phyloP scores from a whole-genome alignment of 805 yeast species.

The Kodamaea nitidulidarum region DNA sequence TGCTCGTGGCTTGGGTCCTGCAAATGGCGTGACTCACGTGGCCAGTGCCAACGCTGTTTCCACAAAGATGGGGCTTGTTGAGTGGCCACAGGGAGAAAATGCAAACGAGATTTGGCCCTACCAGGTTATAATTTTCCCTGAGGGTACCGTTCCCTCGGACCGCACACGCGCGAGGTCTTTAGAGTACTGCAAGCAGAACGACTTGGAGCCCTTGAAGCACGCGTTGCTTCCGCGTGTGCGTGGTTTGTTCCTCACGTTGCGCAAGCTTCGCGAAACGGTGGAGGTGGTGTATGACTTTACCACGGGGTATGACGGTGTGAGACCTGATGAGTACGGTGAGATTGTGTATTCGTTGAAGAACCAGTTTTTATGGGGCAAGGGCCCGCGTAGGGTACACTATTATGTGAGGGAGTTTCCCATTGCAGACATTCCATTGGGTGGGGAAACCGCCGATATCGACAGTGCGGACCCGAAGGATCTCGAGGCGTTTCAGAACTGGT shows the following conservation, averaged over 20 bases:
- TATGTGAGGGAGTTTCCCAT: slow-evolving; percentile 58
- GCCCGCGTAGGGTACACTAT: slow-evolving; percentile 64
- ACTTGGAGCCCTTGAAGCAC: slow-evolving; percentile 50
- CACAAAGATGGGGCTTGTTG: slow-evolving; percentile 3
- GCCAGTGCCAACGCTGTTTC: slow-evolving; percentile 24
- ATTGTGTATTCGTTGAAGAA: slow-evolving; percentile 61
- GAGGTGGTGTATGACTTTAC: slow-evolving; percentile 76
- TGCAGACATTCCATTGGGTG: slow-evolving; percentile 59
- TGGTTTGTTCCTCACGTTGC: slow-evolving; percentile 68
- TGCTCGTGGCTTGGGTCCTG: slow-evolving; percentile 54
- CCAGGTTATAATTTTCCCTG: slow-evolving; percentile 81
- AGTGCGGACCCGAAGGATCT: slow-evolving; percentile 40
- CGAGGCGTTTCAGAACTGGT: slow-evolving; percentile 67
- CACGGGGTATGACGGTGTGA: slow-evolving; percentile 73
- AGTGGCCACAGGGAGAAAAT: slow-evolving; percentile 32
- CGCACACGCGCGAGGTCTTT: slow-evolving; percentile 58
- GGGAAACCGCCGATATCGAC: slow-evolving; percentile 38
- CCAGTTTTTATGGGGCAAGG: slow-evolving; percentile 64
- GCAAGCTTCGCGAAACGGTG: slow-evolving; percentile 49
- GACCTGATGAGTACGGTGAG: slow-evolving; percentile 66
- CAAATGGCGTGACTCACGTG: slow-evolving; percentile 37
- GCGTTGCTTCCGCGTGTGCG: slow-evolving; percentile 71
- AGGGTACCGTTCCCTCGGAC: slow-evolving; percentile 82
- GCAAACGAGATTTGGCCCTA: slow-evolving; percentile 38
- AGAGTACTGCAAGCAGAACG: slow-evolving; percentile 51